Evolutionary conservation across 2,329 filamentous ascomycete genomes (phyloP), one percentile per base, ranked within the genome.

Genomic region (Xylariaceae sp.): DNA sequence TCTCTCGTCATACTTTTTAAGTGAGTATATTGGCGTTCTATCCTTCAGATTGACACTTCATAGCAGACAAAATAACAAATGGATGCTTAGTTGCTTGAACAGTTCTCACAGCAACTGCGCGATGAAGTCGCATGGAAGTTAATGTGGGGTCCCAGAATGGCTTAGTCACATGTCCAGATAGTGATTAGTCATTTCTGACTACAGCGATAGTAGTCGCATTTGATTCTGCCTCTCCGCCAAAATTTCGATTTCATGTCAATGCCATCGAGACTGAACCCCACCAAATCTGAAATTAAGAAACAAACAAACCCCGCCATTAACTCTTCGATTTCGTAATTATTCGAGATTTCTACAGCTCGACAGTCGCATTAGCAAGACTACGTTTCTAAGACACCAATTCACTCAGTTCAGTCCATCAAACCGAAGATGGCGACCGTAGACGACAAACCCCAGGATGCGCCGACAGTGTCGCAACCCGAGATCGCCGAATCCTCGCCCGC

Each of bases 171-270:
- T n/a, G 11, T 13, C 41, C 5, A 13, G 13, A 45, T 45, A 45
- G 41, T 5, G 11, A n/a, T 13, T n/a, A 6, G 5, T 45, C 41
- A n/a, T n/a, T 3, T 45, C 17, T 15, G 5, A 3, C 10, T 4
- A 18, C 3, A 51, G 34, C 5, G 11, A 17, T 11, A 6, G 44
- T 54, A 50, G 7, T 2, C 37, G 11, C 7, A 37, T 4, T 7
- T 7, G 2, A 47, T 59, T 68, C 64, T 69, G 67, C 66, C 67
- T 60, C 53, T 48, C 67, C 68, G 66, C 68, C 62, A 68, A 69
- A 69, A 65, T 63, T 67, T 69, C 66, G 64, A 59, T 57, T 34
- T 8, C 23, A 1, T 30, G 23, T n/a, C n/a, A 30, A 18, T 30
- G 39, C 23, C 2, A 17, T 35, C 51, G 55, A 57, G 53, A 55